phyloP scores from a whole-genome alignment of 331 rosid species.

The Spiraea crenata region DNA sequence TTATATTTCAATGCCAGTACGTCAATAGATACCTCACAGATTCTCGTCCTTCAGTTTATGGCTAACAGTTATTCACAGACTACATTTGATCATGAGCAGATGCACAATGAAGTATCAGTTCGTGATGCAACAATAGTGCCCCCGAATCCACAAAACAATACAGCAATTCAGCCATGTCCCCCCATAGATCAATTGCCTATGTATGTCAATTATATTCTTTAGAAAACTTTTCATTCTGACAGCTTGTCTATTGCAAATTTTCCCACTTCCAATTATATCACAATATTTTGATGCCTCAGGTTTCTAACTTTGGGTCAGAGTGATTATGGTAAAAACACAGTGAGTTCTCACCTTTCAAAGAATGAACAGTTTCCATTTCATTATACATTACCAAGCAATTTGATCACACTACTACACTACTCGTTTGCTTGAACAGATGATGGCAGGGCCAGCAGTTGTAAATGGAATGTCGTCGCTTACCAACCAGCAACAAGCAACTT shows the following conservation, averaged over 20 bases:
- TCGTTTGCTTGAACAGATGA: constrained; percentile 4
- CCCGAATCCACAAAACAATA: not conserved
- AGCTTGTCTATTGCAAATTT: not conserved
- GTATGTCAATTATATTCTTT: not conserved
- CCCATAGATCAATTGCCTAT: not conserved
- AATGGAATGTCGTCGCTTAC: not conserved
- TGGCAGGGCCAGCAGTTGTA: not conserved
- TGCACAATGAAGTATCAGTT: not conserved
- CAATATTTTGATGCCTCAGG: not conserved
- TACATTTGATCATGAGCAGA: not conserved
- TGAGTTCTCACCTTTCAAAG: not conserved
- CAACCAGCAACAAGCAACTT: constrained; percentile 3
- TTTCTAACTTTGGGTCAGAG: constrained; percentile 6
- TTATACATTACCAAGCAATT: not conserved
- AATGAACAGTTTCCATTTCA: not conserved
- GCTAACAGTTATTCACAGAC: not conserved
- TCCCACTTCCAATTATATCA: not conserved
- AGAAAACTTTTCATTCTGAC: not conserved
- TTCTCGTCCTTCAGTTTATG: not conserved
- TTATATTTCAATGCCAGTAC: not conserved
- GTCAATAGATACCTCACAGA: not conserved
- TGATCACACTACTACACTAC: not conserved
- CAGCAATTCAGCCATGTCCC: not conserved
- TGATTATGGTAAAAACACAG: not conserved
- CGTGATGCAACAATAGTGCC: not conserved